A percentile compares a stretch with the other conserved stretches of the same genome.
phyloP scores from a whole-genome alignment of 192 early-diverging fungal species.

The Linnemannia hyalina region DNA sequence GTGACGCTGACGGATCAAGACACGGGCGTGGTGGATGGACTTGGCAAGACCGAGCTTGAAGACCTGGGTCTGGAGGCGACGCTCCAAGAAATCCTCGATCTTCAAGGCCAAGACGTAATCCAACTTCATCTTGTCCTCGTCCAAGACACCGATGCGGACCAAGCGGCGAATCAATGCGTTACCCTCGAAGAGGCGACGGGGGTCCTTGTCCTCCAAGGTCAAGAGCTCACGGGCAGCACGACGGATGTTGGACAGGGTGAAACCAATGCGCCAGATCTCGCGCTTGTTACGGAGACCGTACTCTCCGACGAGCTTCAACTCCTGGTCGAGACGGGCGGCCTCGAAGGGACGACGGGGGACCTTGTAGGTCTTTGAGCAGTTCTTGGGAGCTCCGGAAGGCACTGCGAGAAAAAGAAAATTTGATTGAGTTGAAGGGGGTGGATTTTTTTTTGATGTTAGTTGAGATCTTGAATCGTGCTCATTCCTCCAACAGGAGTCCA shows the following conservation, averaged over 20 bases:
- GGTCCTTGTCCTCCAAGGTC: conserved; percentile 96
- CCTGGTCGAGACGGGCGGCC: conserved; percentile 95
- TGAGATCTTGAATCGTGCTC: not conserved
- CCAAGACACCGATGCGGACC: conserved; percentile 98
- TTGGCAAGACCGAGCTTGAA: conserved; percentile 98
- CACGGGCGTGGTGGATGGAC: conserved; percentile 99
- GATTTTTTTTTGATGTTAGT: not conserved
- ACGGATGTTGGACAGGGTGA: conserved; percentile 98
- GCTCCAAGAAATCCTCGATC: conserved; percentile 99
- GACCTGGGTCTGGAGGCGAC: conserved; percentile 98
- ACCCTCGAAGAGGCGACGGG: conserved; percentile 98
- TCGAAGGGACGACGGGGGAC: conserved; percentile 98
- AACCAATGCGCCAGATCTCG: conserved; percentile 98
- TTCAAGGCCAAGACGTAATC: conserved; percentile 99
- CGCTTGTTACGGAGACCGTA: conserved; percentile 99
- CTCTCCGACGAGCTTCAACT: conserved; percentile 95
- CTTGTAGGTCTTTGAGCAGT: conserved; percentile 88
- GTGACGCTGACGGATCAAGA: conserved; percentile 98
- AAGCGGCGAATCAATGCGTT: conserved; percentile 99
- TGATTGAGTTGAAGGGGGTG: not conserved
- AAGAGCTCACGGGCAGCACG: conserved; percentile 99
- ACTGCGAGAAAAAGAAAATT: conserved; percentile 2
- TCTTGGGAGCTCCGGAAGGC: conserved; percentile 62
- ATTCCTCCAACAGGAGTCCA: not conserved
- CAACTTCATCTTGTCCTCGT: conserved; percentile 97